Base-by-base conservation (phyloP, 108 stramenopile genomes). In the Skeletonema costatum region DNA sequence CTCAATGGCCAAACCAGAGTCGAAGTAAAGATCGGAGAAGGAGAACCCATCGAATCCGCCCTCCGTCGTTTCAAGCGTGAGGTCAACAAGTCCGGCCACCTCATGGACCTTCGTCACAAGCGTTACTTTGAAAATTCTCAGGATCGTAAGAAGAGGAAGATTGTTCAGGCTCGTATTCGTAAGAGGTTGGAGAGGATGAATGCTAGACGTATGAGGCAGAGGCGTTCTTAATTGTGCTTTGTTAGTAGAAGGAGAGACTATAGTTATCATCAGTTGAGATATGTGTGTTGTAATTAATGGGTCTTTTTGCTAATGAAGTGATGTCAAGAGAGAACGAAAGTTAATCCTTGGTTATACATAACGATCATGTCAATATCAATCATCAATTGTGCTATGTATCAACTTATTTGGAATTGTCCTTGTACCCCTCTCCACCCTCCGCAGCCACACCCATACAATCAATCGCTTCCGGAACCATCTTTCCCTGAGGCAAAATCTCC, bases 31-130 rank as follows among this genome's bases (percentile, higher is more conserved):
- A 88, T 95, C 51, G 92, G 92, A 21, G 92, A 95, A 74, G 94
- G 94, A 11, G 94, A 95, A 75, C 90, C 94, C 62, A 93, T 96
- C 75, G 95, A 96, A 75, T 80, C 76, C 35, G 95, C 95, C 67
- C 69, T 96, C 59, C 95, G 95, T 67, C 89, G 95, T 32, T 96
- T 96, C 95, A 96, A 93, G 81, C 88, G 91, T 29, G 92, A 92
- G 71, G 91, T 96, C 30, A 95, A 89, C 93, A 93, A 95, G 72
- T 90, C 89, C 66, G 93, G 93, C 38, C 96, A 97, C 69, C 83
- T 97, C 77, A 93, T 93, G 86, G 93, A 94, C 67, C 85, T 97
- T 31, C 91, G 93, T 58, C 82, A 90, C 86, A 87, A 88, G 75
- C 88, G 93, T 33, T 90, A 92, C 85, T 93, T 93, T 76, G 96